Base-by-base conservation (phyloP, 441 rosid genomes). In the Pelargonium citronellum region DNA sequence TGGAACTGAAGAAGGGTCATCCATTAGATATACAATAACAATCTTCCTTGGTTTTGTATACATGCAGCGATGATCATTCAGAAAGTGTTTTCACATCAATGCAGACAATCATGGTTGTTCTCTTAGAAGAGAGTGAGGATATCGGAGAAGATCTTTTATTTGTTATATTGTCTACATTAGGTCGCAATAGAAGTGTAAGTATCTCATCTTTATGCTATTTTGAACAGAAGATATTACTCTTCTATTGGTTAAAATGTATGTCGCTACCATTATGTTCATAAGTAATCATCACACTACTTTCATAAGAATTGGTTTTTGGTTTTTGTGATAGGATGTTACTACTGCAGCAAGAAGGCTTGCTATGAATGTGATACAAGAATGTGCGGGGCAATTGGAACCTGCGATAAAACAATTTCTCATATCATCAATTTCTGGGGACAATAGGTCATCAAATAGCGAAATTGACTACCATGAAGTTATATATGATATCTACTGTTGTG, bases 91-190 rank as follows among this genome's bases (percentile, higher is more conserved):
- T 90, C 30, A 78, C 91, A 41, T 93, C 99, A 69, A 96, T 96
- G 98, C 95, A 89, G 79, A 87, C 88, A 66, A 93, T 91, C 83
- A 89, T 96, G 95, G 78, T 73, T 55, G 88, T 87, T 79, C 89
- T 93, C 69, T 77, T 96, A 79, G 96, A 96, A 85, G 97, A 96
- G 79, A 96, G 96, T 70, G 98, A 92, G 83, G 98, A 93, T 76
- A 79, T 93, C 71, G 80, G 66, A 60, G 99, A 96, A 74, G 93
- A 96, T 83, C 93, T 92, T 43, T 73, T 96, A 78, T 83, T 84
- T 55, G 77, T 84, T 72, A 47, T 92, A 79, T 81, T 96, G 78
- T 90, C 96, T 67, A 84, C 76, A 65, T 79, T 96, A 73, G 98
- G 98, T 70, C 92, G 90, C 51, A 87, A 85, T 70, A 86, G 75